A percentile compares a stretch with the other conserved stretches of the same genome.
Conservation (phyloP, 2,329 filamentous ascomycete genomes). For the Pseudocercospora eumusae region DNA sequence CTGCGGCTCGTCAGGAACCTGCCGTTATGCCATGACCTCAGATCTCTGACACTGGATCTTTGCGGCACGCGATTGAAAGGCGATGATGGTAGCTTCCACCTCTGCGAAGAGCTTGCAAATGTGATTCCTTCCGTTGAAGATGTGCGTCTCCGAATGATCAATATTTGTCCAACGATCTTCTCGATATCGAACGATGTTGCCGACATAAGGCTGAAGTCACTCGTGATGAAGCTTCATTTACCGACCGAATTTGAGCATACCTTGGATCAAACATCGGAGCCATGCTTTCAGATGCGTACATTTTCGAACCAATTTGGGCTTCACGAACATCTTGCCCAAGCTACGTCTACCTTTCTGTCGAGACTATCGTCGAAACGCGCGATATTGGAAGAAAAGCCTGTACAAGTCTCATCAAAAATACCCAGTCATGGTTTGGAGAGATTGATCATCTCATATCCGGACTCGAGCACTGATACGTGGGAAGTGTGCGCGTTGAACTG, state of each 20-base stretch:
- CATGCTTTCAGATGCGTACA: slow-evolving; percentile 8
- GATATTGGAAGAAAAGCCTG: not conserved
- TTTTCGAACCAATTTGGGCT: not conserved
- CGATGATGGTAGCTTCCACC: slow-evolving; percentile 5
- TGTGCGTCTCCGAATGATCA: slow-evolving; percentile 20
- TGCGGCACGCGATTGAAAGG: slow-evolving; percentile 9
- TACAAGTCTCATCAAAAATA: not conserved
- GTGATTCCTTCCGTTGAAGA: slow-evolving; percentile 19
- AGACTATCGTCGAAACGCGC: slow-evolving; percentile 3
- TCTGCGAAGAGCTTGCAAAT: slow-evolving; percentile 17
- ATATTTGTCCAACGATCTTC: slow-evolving; percentile 16
- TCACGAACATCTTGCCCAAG: not conserved
- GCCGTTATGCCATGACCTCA: slow-evolving; percentile 17
- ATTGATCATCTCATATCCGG: slow-evolving; percentile 10
- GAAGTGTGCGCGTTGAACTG: not conserved
- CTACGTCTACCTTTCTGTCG: not conserved
- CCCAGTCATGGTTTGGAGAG: slow-evolving; percentile 11
- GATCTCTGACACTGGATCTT: slow-evolving; percentile 16
- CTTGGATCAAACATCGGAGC: slow-evolving; percentile 4
- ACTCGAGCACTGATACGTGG: not conserved
- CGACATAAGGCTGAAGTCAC: slow-evolving; percentile 13
- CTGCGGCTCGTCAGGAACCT: slow-evolving; percentile 13
- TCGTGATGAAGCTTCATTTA: slow-evolving; percentile 21
- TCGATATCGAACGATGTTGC: not conserved
- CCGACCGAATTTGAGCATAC: slow-evolving; percentile 11